Evolutionary conservation across 2,329 filamentous ascomycete species (phyloP).

Genomic region (Claviceps sp.): DNA sequence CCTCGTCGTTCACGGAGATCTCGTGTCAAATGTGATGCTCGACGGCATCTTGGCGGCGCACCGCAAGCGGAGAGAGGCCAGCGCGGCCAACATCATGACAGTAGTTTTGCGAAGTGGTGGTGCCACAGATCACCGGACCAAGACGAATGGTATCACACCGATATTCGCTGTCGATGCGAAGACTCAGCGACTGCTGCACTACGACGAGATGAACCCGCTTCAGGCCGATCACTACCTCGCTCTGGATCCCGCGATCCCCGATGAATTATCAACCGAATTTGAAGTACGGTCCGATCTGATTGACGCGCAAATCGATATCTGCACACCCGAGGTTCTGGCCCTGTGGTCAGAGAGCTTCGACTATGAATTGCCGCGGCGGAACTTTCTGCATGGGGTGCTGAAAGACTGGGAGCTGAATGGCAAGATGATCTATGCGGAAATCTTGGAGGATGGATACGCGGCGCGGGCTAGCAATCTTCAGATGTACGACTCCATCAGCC

Average conservation of each 20-base stretch:
- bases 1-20: conserved; percentile 79
- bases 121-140: conserved; percentile 56
- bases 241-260: conserved; percentile 69
- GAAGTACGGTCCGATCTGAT: conserved; percentile 80
- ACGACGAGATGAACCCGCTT: conserved; percentile 73
- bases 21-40: conserved; percentile 82
- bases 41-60: conserved; percentile 67
- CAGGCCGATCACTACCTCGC: conserved; percentile 51
- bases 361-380: conserved; percentile 76
- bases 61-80: conserved; percentile 62
- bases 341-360: conserved; percentile 97
- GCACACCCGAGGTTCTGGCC: conserved; percentile 86
- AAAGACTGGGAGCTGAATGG: conserved; percentile 97
- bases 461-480: conserved; percentile 75
- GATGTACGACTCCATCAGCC: conserved; percentile 79
- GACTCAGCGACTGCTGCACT: conserved; percentile 75
- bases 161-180: conserved; percentile 77
- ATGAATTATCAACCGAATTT: conserved; percentile 54
- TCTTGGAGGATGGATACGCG: conserved; percentile 71
- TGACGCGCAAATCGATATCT: conserved; percentile 93
- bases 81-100: conserved; percentile 97
- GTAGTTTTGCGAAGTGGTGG: conserved; percentile 76
- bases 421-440: conserved; percentile 88
- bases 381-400: conserved; percentile 82
- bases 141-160: conserved; percentile 60